Evolutionary conservation across 2,329 filamentous ascomycete genomes (phyloP).

Genomic region (Hymenotorrendiella dingleyae): DNA sequence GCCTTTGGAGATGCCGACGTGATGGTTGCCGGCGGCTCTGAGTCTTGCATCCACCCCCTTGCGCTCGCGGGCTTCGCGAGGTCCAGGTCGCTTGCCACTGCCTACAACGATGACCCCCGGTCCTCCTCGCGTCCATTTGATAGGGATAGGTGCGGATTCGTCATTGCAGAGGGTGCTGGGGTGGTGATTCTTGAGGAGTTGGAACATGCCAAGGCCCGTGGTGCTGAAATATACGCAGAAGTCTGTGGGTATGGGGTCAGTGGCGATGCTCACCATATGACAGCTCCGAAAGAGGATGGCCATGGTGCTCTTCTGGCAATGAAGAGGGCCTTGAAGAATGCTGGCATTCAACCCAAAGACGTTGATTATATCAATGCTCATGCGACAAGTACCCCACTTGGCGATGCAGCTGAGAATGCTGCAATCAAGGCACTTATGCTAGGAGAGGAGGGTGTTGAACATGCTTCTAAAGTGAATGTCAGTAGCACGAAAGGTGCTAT

Average conservation of each 20-base stretch:
- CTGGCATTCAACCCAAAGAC: conserved; percentile 57
- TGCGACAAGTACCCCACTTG: conserved; percentile 80
- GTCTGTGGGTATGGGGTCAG: conserved; percentile 84
- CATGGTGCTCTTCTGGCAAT: conserved; percentile 78
- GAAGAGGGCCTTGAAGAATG: conserved; percentile 72
- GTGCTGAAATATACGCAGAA: conserved; percentile 82
- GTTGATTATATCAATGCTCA: conserved; percentile 96
- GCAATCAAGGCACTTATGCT: conserved; percentile 76
- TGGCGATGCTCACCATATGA: conserved; percentile 90
- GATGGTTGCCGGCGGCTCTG: conserved; percentile 92
- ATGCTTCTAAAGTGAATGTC: conserved; percentile 64
- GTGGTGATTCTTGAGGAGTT: conserved; percentile 85
- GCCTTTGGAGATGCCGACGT: conserved; percentile 86
- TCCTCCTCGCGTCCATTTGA: conserved; percentile 85
- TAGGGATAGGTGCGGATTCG: conserved; percentile 71
- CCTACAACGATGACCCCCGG: conserved; percentile 66
- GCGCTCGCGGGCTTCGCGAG: conserved; percentile 88
- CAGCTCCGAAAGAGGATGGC: conserved; percentile 78
- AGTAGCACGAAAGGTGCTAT: conserved; percentile 93
- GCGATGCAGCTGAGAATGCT: conserved; percentile 80
- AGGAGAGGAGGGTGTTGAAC: conserved; percentile 59
- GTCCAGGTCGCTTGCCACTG: conserved; percentile 77
- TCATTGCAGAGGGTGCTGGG: conserved; percentile 87
- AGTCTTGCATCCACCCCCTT: conserved; percentile 92
- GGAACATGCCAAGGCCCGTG: conserved; percentile 75